Evolutionary conservation across 169 alveolate genomes (phyloP).

Genomic region (Babesia bovis): DNA sequence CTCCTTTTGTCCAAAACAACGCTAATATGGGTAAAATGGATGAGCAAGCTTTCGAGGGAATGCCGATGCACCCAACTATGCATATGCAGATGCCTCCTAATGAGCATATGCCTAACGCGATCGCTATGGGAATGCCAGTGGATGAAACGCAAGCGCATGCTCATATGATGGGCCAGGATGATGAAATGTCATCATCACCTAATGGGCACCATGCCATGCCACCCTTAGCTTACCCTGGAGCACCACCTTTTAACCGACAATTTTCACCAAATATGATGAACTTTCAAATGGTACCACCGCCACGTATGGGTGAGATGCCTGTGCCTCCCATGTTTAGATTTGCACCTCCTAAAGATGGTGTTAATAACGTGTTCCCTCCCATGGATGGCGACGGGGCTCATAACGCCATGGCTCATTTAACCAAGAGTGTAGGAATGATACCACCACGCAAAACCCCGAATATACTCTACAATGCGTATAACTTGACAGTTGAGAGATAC

Average conservation of each 20-base stretch:
- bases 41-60: neutral
- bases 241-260: slow-evolving; percentile 1
- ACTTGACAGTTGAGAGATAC: neutral
- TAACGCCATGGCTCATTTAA: slow-evolving; percentile 4
- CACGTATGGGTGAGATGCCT: slow-evolving; percentile 3
- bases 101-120: neutral
- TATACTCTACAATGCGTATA: neutral
- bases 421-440: too few relatives aligned
- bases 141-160: slow-evolving; percentile 5
- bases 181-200: neutral
- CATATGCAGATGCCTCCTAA: slow-evolving; percentile 27
- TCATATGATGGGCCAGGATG: neutral
- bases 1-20: neutral
- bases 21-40: neutral
- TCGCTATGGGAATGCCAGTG: neutral
- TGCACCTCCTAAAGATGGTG: slow-evolving; percentile 1
- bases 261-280: slow-evolving; percentile 18
- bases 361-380: neutral
- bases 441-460: neutral
- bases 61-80: slow-evolving; percentile 22
- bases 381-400: slow-evolving; percentile 1
- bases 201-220: neutral
- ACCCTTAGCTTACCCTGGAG: slow-evolving; percentile 1
- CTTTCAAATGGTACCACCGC: neutral
- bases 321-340: slow-evolving; percentile 8